Conservation (phyloP, 768 basidiomycete genomes). For the Aureoboletus auriporus region DNA sequence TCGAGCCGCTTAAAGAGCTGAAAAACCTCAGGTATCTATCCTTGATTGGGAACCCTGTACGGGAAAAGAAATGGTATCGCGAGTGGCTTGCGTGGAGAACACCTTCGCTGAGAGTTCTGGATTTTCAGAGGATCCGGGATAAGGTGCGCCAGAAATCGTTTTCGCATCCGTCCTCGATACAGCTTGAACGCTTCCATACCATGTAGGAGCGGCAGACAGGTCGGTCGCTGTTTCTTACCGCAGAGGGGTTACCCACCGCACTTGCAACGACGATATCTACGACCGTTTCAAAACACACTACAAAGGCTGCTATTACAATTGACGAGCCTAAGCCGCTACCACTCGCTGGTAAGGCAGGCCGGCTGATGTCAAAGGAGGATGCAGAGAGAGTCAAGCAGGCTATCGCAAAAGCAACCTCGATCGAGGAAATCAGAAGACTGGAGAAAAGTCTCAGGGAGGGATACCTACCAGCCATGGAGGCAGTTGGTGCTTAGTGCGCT, state of each 20-base stretch:
- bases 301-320: slow-evolving; percentile 60
- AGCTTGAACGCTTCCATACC: slow-evolving; percentile 26
- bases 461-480: slow-evolving; percentile 74
- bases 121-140: slow-evolving; percentile 93
- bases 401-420: slow-evolving; percentile 85
- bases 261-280: slow-evolving; percentile 76
- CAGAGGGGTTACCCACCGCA: slow-evolving; percentile 71
- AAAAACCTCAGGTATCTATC: slow-evolving; percentile 71
- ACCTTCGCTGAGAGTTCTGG: slow-evolving; percentile 84
- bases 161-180: slow-evolving; percentile 15
- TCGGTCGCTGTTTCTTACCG: slow-evolving; percentile 74
- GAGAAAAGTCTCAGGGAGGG: slow-evolving; percentile 84
- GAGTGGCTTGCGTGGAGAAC: slow-evolving; percentile 92
- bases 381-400: slow-evolving; percentile 83
- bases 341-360: slow-evolving; percentile 65
- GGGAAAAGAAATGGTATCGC: slow-evolving; percentile 93
- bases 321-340: slow-evolving; percentile 73
- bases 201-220: slow-evolving; percentile 75
- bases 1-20: slow-evolving; percentile 77
- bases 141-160: slow-evolving; percentile 64
- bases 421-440: slow-evolving; percentile 82
- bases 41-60: slow-evolving; percentile 78
- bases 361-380: slow-evolving; percentile 89
- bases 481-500: slow-evolving; percentile 63
- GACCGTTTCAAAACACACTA: slow-evolving; percentile 61